Evolutionary conservation across 768 basidiomycete genomes (phyloP), one percentile per base, ranked within the genome.

Genomic region (Wakefieldia striispora): DNA sequence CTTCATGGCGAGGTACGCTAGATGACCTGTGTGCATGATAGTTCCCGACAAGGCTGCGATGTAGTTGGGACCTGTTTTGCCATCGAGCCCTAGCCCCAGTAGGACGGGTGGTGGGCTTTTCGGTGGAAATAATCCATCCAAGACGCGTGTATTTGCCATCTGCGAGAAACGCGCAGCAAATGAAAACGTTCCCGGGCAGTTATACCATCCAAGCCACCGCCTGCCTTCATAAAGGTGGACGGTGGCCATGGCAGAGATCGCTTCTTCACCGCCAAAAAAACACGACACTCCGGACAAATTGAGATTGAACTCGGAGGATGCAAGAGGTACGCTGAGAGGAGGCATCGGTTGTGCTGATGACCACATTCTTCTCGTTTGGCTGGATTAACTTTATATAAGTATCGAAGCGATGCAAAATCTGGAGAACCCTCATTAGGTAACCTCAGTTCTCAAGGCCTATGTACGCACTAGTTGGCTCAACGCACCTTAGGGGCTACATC

Each of bases 121-220:
- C 45, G 57, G 51, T 0, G 63, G 62, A 26, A 59, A 55, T 3
- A 69, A 43, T 1, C 59, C 63, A 35, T 60, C 47, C 63, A 64
- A 70, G 36, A 59, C 45, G n/a, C 55, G 55, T 1, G 60, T 49
- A 13, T 55, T 57, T 1, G 63, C 58, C 43, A 71, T 61, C 10
- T 57, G 56, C 2, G 64, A 64, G 43, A 70, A 70, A 9, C 59
- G 57, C 39, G 58, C 64, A 17, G 69, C 70, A 33, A 71, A 56
- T 4, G 45, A 43, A 31, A 65, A 67, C 10, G 51, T 61, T 26
- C 70, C 71, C 0, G 68, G 70, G n/a, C 61, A 68, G 44, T 72
- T 72, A 24, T 71, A 71, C 66, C 66, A 71, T 16, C 70, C 71
- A 13, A 72, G 48, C 66, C 65, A 72, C 33, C 59, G 62, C 43